Evolutionary conservation across 2,329 filamentous ascomycete genomes (phyloP), one percentile per base, ranked within the genome.

Genomic region (Bipolaris sorokiniana): DNA sequence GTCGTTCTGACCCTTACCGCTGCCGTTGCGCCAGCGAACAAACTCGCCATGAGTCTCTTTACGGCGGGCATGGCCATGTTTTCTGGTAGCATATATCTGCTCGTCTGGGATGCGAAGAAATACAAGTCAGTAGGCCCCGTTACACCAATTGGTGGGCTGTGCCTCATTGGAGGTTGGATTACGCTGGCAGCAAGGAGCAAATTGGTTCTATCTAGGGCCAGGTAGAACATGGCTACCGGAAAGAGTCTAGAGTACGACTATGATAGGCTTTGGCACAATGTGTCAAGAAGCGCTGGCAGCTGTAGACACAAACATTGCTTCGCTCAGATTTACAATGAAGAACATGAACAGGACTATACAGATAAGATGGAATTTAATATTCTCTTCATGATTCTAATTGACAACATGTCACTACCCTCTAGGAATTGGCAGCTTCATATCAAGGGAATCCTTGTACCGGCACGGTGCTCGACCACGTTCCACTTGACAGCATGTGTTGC

Each of bases 41-140:
- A 82, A 31, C 66, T 86, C 20, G 86, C 86, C 16, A 83, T 83
- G 49, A 76, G 76, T 1, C 77, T 88, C n/a, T 84, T 89, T 70
- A 83, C 84, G 0, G 84, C 84, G 0, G 87, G 88, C 49, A 89
- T 89, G 79, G 85, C 84, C 3, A 82, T 88, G 80, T 90, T 90
- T 75, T 85, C 82, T 57, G 88, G 88, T 1, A 85, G 82, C 68
- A 82, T 90, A 62, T 90, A 90, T 71, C 78, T 86, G 9, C 80
- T 90, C 9, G 80, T 84, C 0, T 77, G 90, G n/a, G 83, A 88
- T 73, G 83, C 86, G 18, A 80, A 84, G 65, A 77, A 81, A 26
- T 88, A 87, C 42, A 83, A 82, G 68, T 77, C 79, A 53, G 56
- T 89, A 61, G 87, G 88, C 0, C 87, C 88, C 0, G 82, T 89